Evolutionary conservation across 352 stramenopile genomes (phyloP), one percentile per base, ranked within the genome.

Genomic region (Phytophthora constricta): DNA sequence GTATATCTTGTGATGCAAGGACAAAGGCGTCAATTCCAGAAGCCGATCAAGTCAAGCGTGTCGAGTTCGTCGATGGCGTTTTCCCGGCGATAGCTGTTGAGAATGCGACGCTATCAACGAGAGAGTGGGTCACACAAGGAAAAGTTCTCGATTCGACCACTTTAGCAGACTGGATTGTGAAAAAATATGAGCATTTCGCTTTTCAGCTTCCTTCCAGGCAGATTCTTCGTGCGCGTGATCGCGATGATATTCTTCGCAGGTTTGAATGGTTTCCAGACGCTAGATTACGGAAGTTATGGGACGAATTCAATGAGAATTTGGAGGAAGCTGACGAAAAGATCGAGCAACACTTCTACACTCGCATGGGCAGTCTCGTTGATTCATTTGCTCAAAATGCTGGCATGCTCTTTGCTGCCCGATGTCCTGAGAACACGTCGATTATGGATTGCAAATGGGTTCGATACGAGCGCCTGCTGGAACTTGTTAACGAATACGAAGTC

Each of bases 121-220:
- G 43, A 0, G 41, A 71, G 22, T 57, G 33, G 58, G 5, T 66
- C n/a, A 0, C 17, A 28, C 23, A 31, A 0, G 37, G 50, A 27
- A 42, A 10, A 11, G 65, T 14, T 5, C 20, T 2, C n/a, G n/a
- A n/a, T 42, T 16, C 34, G n/a, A 11, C 1, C 16, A 19, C 0
- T 64, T 76, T 22, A n/a, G 58, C 51, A 4, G 33, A 70, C 1
- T 76, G 63, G 68, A 3, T 76, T 8, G 28, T n/a, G 37, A 22
- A 57, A 13, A 72, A 67, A 20, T 34, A 58, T 48, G 14, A 42
- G 17, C 0, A 22, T 2, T 60, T 46, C 28, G 9, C 25, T 9
- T 17, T 70, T 46, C 9, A 60, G 0, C 39, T 73, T 2, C 39
- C 22, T 25, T 3, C 4, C 16, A 16, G 16, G 37, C 13, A 5